phyloP scores from a whole-genome alignment of 106 monocot species.

The Platanthera zijinensis region DNA sequence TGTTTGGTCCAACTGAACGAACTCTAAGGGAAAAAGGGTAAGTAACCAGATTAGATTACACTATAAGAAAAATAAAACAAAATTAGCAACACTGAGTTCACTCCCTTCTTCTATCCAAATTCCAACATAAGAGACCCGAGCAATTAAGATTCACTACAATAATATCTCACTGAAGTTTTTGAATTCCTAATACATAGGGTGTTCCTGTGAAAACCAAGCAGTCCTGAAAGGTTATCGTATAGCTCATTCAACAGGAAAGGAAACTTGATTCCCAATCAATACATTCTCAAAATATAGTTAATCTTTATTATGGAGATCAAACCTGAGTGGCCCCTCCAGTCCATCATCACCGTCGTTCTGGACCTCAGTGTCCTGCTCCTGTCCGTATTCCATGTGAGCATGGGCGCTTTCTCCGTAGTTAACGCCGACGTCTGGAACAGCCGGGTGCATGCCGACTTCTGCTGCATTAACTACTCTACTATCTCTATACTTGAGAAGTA shows the following conservation, averaged over 20 bases:
- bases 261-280: not conserved
- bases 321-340: slow-evolving; percentile 8
- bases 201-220: not conserved
- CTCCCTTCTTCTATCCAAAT: not conserved
- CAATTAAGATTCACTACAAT: not conserved
- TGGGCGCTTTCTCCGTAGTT: slow-evolving; percentile 1
- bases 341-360: slow-evolving; percentile 12
- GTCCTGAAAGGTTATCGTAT: not conserved
- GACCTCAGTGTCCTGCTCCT: slow-evolving; percentile 1
- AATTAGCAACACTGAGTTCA: not conserved
- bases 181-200: not conserved
- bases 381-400: slow-evolving; percentile 5
- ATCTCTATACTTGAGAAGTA: not conserved
- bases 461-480: not conserved
- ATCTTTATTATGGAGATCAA: not conserved
- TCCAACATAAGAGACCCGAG: not conserved
- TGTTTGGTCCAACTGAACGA: too few species aligned
- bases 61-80: not conserved
- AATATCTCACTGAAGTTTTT: not conserved
- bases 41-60: not conserved
- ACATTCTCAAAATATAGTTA: not conserved
- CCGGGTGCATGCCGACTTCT: not conserved
- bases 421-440: not conserved
- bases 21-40: not conserved
- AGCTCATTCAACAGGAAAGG: not conserved